phyloP scores from a whole-genome alignment of 371 early-diverging fungal species.

The Funneliformis caledonium region DNA sequence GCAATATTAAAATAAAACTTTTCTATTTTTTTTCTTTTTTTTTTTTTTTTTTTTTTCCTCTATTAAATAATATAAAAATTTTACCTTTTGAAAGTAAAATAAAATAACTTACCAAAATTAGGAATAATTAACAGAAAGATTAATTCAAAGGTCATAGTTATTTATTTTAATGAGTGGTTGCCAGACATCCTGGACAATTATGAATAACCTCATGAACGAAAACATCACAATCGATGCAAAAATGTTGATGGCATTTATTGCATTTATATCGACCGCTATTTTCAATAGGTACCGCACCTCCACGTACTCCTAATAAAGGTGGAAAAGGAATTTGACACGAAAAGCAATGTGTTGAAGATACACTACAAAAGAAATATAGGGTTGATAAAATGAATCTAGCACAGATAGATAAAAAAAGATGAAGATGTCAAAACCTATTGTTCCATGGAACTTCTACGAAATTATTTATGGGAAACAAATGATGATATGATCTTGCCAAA shows the following conservation, averaged over 20 bases:
- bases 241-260: slow-evolving; percentile 75
- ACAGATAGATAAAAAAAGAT: neutral
- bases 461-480: slow-evolving; percentile 89
- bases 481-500: slow-evolving; percentile 94
- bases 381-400: neutral
- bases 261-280: slow-evolving; percentile 70
- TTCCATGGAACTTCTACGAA: slow-evolving; percentile 62
- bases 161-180: slow-evolving; percentile 33
- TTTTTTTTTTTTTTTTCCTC: no score
- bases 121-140: no score
- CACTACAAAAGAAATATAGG: slow-evolving; percentile 33
- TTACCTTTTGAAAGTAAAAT: no score
- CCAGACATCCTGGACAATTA: slow-evolving; percentile 87
- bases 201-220: slow-evolving; percentile 93
- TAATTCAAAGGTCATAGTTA: neutral
- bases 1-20: no score
- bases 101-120: no score
- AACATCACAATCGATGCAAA: slow-evolving; percentile 93
- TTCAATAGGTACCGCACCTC: slow-evolving; percentile 41
- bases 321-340: slow-evolving; percentile 46
- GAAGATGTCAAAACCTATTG: slow-evolving; percentile 42
- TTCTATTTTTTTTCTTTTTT: no score
- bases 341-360: slow-evolving; percentile 44
- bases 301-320: slow-evolving; percentile 39
- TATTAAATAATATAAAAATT: no score